A percentile compares a stretch with the other conserved stretches of the same genome.
Conservation (phyloP, 805 yeast genomes). For the Hemisphaericaspora nanyangensis region DNA sequence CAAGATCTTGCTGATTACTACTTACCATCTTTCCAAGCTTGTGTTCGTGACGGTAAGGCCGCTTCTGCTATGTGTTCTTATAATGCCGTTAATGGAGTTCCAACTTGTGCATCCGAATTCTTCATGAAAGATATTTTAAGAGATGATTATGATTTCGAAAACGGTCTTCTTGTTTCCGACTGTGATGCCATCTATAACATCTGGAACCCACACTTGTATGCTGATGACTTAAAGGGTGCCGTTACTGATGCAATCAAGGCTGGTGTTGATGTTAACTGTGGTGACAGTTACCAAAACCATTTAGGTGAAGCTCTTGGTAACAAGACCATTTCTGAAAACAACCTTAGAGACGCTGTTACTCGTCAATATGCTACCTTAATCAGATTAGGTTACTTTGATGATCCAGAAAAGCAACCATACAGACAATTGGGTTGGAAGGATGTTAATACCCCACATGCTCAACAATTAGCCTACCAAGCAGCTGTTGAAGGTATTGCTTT, state of each 20-base stretch:
- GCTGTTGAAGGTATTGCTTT: constrained; percentile 10
- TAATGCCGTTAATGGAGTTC: constrained; percentile 7
- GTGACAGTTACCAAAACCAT: constrained; percentile 3
- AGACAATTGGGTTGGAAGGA: constrained; percentile 6
- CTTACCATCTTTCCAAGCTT: constrained; percentile 6
- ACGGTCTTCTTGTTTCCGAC: constrained; percentile 4
- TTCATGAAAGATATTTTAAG: constrained; percentile 4
- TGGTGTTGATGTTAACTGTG: constrained; percentile 8
- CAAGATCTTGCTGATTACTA: constrained; percentile 8
- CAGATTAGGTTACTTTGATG: constrained; percentile 6
- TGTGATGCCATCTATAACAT: constrained; percentile 6
- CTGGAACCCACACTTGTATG: constrained; percentile 6
- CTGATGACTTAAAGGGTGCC: constrained; percentile 3
- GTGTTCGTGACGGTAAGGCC: constrained; percentile 9
- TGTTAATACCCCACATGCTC: constrained; percentile 4
- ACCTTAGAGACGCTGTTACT: constrained; percentile 3
- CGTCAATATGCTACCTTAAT: constrained; percentile 6
- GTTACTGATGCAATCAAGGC: constrained; percentile 6
- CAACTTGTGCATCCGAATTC: constrained; percentile 6
- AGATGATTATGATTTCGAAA: constrained; percentile 1
- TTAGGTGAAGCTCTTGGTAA: constrained; percentile 5
- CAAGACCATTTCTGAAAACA: constrained; percentile 1
- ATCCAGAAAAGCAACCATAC: constrained; percentile 1
- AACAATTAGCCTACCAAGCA: constrained; percentile 6
- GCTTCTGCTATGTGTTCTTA: constrained; percentile 8